These are phyloP conservation scores for Davidsoniella neocaledoniae DNA, from an alignment of 2,329 filamentous ascomycete genomes.

Conservation along the genomic window DNA sequence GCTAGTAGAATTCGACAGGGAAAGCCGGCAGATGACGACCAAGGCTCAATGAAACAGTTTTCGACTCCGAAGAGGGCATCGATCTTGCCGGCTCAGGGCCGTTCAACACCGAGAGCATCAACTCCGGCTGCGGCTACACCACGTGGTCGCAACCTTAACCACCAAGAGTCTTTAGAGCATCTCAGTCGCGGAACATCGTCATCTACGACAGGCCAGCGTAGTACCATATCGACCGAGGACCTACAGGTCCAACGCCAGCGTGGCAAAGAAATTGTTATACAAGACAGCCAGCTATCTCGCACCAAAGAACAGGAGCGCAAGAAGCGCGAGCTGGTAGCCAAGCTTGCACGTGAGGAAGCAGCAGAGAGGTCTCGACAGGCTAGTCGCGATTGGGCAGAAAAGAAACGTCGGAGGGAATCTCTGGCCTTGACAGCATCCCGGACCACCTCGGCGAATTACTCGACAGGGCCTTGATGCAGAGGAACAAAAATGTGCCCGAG, in stretches of 20 bases:
- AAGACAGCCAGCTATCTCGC: constrained; percentile 31
- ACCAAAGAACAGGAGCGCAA: constrained; percentile 36
- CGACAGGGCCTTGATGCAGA: too few relatives aligned
- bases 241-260: constrained; percentile 32
- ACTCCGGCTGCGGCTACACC: constrained; percentile 12
- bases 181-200: constrained; percentile 27
- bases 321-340: constrained; percentile 37
- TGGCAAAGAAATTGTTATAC: constrained; percentile 35
- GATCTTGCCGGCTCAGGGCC: constrained; percentile 12
- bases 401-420: constrained; percentile 25
- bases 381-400: constrained; percentile 46
- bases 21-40: constrained; percentile 20
- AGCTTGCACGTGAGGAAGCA: constrained; percentile 39
- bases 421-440: too few relatives aligned
- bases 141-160: constrained; percentile 5
- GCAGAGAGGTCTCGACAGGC: constrained; percentile 42
- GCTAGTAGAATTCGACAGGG: constrained; percentile 39
- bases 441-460: too few relatives aligned
- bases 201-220: constrained; percentile 30
- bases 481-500: too few relatives aligned
- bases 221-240: constrained; percentile 33
- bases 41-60: constrained; percentile 10
- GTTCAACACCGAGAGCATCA: constrained; percentile 3
- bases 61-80: constrained; percentile 14
- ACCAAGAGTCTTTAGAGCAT: constrained; percentile 3